These are phyloP conservation scores for Aspergillus incahuasiensis DNA, from an alignment of 495 filamentous ascomycete species.

Conservation along the genomic window DNA sequence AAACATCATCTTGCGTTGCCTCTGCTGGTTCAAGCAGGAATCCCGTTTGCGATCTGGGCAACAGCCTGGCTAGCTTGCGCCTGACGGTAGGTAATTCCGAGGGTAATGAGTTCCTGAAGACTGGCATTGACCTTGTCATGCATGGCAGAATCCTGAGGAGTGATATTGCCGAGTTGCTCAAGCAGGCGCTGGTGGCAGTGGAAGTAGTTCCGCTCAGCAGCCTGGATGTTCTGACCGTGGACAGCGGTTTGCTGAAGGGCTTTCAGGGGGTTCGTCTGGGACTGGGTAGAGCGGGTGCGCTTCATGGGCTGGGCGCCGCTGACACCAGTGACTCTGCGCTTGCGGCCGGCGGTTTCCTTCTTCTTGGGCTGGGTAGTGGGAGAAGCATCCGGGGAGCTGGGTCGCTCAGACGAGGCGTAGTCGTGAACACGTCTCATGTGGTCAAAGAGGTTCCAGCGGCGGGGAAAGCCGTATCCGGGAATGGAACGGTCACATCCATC, in stretches of 20 bases:
- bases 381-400: slow-evolving; percentile 42
- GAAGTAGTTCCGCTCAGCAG: slow-evolving; percentile 42
- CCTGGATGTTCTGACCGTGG: slow-evolving; percentile 42
- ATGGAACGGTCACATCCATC: slow-evolving; percentile 76
- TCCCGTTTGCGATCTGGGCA: slow-evolving; percentile 31
- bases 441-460: slow-evolving; percentile 89
- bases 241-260: slow-evolving; percentile 29
- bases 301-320: slow-evolving; percentile 42
- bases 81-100: slow-evolving; percentile 43
- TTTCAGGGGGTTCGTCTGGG: slow-evolving; percentile 34
- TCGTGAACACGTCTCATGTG: slow-evolving; percentile 94
- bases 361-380: slow-evolving; percentile 32
- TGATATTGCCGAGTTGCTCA: slow-evolving; percentile 39
- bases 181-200: slow-evolving; percentile 41
- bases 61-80: slow-evolving; percentile 43
- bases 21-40: slow-evolving; percentile 30
- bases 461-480: slow-evolving; percentile 79
- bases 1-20: slow-evolving; percentile 1
- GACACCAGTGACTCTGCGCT: slow-evolving; percentile 37
- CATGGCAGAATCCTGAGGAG: slow-evolving; percentile 39
- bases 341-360: slow-evolving; percentile 40
- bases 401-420: slow-evolving; percentile 52
- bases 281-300: slow-evolving; percentile 42
- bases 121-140: slow-evolving; percentile 48
- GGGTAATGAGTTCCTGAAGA: slow-evolving; percentile 44